Conservation (phyloP, 2,329 filamentous ascomycete species). For the Nannizzia gypsea region DNA sequence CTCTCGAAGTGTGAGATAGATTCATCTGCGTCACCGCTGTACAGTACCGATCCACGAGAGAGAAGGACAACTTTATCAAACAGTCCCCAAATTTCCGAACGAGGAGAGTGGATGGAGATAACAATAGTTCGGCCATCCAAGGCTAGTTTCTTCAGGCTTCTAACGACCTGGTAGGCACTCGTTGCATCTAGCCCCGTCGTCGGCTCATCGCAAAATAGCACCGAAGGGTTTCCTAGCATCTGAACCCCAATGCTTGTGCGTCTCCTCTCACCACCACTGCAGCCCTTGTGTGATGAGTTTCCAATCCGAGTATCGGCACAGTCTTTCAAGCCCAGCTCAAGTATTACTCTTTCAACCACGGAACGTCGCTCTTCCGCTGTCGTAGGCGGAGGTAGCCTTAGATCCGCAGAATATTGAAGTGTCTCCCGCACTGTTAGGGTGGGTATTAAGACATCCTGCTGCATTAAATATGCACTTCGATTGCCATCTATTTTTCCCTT, state of each 20-base stretch:
- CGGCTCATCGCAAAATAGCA: constrained; percentile 67
- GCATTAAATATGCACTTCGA: constrained; percentile 49
- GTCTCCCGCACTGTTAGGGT: constrained; percentile 67
- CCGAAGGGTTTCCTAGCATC: constrained; percentile 64
- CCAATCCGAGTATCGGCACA: constrained; percentile 65
- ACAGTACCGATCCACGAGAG: constrained; percentile 55
- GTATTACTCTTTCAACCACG: constrained; percentile 64
- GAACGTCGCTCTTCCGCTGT: constrained; percentile 46
- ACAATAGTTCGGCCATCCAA: constrained; percentile 58
- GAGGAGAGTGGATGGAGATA: constrained; percentile 64
- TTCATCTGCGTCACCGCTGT: constrained; percentile 48
- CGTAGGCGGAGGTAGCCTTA: constrained; percentile 54
- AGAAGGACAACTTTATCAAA: constrained; percentile 62
- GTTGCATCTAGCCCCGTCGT: constrained; percentile 66
- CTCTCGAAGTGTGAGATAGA: constrained; percentile 54
- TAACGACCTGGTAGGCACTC: constrained; percentile 61
- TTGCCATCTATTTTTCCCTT: constrained; percentile 37
- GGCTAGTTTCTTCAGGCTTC: constrained; percentile 57
- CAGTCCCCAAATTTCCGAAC: constrained; percentile 67
- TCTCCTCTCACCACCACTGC: constrained; percentile 68
- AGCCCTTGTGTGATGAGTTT: constrained; percentile 58
- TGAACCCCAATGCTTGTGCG: constrained; percentile 67
- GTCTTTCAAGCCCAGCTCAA: constrained; percentile 64
- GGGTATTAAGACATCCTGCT: constrained; percentile 62
- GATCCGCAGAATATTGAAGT: constrained; percentile 57